Evolutionary conservation across 2,329 filamentous ascomycete genomes (phyloP), one percentile per base, ranked within the genome.

Genomic region (Ophiocordyceps camponoti-saundersi): DNA sequence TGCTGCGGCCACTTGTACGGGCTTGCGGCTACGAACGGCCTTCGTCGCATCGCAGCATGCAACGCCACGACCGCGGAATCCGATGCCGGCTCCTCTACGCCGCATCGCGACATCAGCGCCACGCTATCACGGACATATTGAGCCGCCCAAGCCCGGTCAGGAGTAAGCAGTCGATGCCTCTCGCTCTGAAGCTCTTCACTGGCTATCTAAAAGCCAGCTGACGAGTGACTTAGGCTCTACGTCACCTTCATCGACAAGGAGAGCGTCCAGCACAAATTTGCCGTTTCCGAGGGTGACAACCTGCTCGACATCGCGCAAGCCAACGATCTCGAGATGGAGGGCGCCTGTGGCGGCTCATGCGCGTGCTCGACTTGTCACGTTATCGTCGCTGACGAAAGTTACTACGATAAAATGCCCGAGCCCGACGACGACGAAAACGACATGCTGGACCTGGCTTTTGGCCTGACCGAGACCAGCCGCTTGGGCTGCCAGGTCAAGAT

Each of bases 251-350:
- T 96, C 54, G 89, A 95, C 64, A 95, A 96, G 65, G 88, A 95
- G 20, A 81, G 81, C 45, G 70, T 77, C 29, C 73, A 80, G 53
- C 74, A 85, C 62, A 85, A 82, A 50, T 78, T 95, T 57, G 79
- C 82, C 49, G 90, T 95, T 10, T 71, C 78, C 15, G 79, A 84
- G 56, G 92, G 92, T 45, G 88, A 95, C 65, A 98, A 98, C 63
- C 71, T 98, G 47, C 73, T 98, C 47, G 90, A 96, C 59, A 90
- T 98, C 58, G 92, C 90, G 21, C 90, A 95, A 62, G 86, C 84
- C 43, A 78, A 96, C 64, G 90, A 96, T 59, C 70, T 98, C 41
- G 92, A 98, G 64, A 96, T 98, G 90, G 92, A 98, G 71, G 89
- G 92, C 51, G 92, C 92, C 13, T 98, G 92, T 59, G 92, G 92